Percentiles rank a stretch among this genome's conserved stretches.
Evolutionary conservation across 495 filamentous ascomycete species (phyloP).

Genomic region (Xylaria flabelliformis): DNA sequence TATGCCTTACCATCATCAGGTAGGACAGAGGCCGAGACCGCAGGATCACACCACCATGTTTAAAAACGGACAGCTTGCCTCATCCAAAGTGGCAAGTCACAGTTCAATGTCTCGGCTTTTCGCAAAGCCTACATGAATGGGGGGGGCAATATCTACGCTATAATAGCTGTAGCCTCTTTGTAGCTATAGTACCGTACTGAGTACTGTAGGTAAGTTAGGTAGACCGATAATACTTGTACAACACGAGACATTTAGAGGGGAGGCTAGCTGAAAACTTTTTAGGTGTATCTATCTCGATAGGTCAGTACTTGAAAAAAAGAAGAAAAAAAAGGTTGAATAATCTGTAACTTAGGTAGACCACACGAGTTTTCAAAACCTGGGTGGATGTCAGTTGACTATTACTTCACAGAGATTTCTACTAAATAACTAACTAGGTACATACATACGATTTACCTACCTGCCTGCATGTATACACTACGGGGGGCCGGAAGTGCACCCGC

Average conservation of each 20-base stretch:
- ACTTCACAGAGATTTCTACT: background rate
- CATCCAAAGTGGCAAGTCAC: conserved; percentile 4
- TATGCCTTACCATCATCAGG: conserved; percentile 7
- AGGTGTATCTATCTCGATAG: background rate
- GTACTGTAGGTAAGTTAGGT: too few relatives aligned
- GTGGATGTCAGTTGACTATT: background rate
- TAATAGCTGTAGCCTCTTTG: background rate
- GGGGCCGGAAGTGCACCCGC: background rate
- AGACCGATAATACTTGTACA: too few relatives aligned
- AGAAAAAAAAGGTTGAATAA: background rate
- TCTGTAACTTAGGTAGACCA: background rate
- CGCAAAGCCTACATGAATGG: background rate
- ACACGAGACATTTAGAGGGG: background rate
- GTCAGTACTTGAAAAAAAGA: background rate
- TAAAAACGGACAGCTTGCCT: background rate
- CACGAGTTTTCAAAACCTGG: background rate
- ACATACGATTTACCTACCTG: too few relatives aligned
- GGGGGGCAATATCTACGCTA: background rate
- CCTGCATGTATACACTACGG: background rate
- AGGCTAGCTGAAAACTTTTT: background rate
- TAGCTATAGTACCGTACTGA: background rate
- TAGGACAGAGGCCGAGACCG: background rate
- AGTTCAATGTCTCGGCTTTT: background rate
- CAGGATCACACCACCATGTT: background rate
- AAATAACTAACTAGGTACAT: background rate